Conservation (phyloP, 2,329 filamentous ascomycete genomes). For the Xenosphaeropsis pyriputrescens region DNA sequence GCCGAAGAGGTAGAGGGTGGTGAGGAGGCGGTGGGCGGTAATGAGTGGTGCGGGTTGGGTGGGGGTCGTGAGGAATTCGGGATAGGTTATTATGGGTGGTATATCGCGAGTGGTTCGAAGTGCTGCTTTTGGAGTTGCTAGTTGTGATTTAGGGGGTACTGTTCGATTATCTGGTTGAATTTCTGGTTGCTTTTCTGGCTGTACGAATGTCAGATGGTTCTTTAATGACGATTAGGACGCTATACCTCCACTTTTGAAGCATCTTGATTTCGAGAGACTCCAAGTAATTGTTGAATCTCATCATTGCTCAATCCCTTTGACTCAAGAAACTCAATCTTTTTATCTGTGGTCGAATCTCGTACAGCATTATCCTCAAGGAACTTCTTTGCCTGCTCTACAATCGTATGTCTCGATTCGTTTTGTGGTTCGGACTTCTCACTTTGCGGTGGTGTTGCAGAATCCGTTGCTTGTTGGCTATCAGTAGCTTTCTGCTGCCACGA, state of each 20-base stretch:
- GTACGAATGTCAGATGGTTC: background rate
- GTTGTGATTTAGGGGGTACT: slow-evolving; percentile 28
- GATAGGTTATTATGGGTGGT: slow-evolving; percentile 51
- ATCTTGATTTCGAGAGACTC: slow-evolving; percentile 14
- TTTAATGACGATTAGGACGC: too few relatives aligned
- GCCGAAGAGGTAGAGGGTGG: slow-evolving; percentile 41
- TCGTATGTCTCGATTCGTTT: slow-evolving; percentile 3
- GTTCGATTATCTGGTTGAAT: slow-evolving; percentile 12
- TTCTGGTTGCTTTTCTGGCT: slow-evolving; percentile 12
- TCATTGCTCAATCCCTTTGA: slow-evolving; percentile 56
- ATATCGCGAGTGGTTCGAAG: slow-evolving; percentile 10
- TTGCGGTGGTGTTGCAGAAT: background rate
- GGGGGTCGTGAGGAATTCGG: slow-evolving; percentile 49
- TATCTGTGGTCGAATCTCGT: slow-evolving; percentile 49
- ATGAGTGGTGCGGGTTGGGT: slow-evolving; percentile 43
- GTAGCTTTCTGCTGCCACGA: slow-evolving; percentile 10
- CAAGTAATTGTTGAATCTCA: slow-evolving; percentile 56
- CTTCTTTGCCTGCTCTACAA: slow-evolving; percentile 52
- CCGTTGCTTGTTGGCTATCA: background rate
- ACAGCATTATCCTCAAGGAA: slow-evolving; percentile 69
- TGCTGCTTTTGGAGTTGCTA: slow-evolving; percentile 22
- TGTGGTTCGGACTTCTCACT: slow-evolving; percentile 2
- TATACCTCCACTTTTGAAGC: slow-evolving; percentile 3
- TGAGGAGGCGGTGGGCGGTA: slow-evolving; percentile 41
- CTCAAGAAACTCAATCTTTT: slow-evolving; percentile 63